These are phyloP conservation scores for Thalassiosira exigua DNA, from an alignment of 352 stramenopile species.

Conservation along the genomic window DNA sequence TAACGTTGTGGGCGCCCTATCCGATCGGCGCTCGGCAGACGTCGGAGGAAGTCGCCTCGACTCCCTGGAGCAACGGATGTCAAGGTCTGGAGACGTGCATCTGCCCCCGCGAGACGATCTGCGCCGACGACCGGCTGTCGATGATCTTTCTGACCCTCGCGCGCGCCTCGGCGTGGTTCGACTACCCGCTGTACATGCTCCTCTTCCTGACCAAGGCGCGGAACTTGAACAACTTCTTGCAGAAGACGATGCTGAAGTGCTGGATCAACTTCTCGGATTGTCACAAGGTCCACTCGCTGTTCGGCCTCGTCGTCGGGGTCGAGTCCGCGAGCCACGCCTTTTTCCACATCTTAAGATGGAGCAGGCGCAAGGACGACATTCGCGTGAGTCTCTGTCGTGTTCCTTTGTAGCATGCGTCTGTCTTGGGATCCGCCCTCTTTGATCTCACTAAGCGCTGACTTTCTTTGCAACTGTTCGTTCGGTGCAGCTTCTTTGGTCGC, in stretches of 20 bases:
- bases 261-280: constrained; percentile 56
- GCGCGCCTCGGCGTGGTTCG: constrained; percentile 44
- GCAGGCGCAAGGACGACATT: constrained; percentile 46
- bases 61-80: constrained; percentile 46
- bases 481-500: constrained; percentile 46
- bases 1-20: constrained; percentile 51
- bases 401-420: neutral
- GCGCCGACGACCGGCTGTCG: constrained; percentile 48
- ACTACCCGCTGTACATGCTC: constrained; percentile 63
- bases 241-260: constrained; percentile 41
- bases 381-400: constrained; percentile 13
- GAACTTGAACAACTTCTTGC: constrained; percentile 62
- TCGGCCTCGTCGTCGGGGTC: constrained; percentile 51
- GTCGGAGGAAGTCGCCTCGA: constrained; percentile 37
- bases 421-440: neutral
- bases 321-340: constrained; percentile 47
- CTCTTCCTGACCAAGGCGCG: constrained; percentile 59
- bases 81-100: constrained; percentile 40
- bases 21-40: constrained; percentile 47
- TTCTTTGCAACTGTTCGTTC: constrained; percentile 5
- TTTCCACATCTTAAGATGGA: constrained; percentile 60
- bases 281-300: constrained; percentile 54
- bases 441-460: too few species aligned
- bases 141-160: constrained; percentile 58
- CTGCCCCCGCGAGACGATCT: constrained; percentile 54